Evolutionary conservation across 2,329 filamentous ascomycete genomes (phyloP).

Genomic region (Colletotrichum magnum): DNA sequence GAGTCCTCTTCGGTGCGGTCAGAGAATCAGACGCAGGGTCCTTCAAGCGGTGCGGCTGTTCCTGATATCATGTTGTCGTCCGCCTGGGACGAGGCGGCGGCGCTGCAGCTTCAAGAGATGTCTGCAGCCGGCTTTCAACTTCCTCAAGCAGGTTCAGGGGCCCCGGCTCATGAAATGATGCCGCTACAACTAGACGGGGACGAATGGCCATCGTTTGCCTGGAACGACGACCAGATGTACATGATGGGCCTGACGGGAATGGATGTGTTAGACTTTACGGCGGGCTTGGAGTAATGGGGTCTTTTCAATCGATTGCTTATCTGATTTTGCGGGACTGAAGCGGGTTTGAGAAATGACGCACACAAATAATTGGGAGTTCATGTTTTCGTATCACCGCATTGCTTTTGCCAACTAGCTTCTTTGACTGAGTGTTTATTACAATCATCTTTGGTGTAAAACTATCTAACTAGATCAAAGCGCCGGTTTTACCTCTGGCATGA

Average conservation of each 20-base stretch:
- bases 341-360: neutral
- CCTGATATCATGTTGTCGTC: neutral
- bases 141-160: neutral
- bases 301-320: neutral
- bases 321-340: neutral
- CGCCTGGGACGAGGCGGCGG: constrained; percentile 23
- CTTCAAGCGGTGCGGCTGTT: neutral
- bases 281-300: constrained; percentile 5
- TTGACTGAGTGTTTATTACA: neutral
- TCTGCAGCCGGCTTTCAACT: constrained; percentile 3
- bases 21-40: neutral
- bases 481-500: constrained; percentile 29
- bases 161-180: neutral
- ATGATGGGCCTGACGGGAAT: constrained; percentile 45
- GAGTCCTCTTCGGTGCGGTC: neutral
- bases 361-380: too few relatives aligned
- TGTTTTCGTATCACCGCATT: too few relatives aligned
- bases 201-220: constrained; percentile 27
- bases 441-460: neutral
- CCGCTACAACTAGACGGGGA: neutral
- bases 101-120: constrained; percentile 14
- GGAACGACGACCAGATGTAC: constrained; percentile 44
- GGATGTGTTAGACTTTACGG: constrained; percentile 45
- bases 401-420: too few relatives aligned
- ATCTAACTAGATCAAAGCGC: constrained; percentile 8